Percentiles rank a stretch among this genome's conserved stretches.
Evolutionary conservation across 1,284 basidiomycete species (phyloP).

Genomic region (Bjerkandera adusta): DNA sequence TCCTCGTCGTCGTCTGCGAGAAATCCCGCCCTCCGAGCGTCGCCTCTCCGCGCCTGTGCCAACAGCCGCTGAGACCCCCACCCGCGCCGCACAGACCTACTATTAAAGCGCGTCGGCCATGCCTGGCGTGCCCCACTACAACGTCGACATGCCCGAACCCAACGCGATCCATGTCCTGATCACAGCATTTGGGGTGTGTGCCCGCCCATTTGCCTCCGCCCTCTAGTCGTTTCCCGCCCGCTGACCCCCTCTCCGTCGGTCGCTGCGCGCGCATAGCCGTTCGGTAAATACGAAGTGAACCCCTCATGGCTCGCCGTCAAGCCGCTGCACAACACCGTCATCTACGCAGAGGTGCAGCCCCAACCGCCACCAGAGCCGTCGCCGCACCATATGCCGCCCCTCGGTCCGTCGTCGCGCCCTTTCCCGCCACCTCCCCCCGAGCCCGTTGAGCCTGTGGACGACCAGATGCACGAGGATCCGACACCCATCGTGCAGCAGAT

Average conservation of each 20-base stretch:
- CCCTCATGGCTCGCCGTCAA: constrained; percentile 64
- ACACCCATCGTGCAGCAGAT: constrained; percentile 36
- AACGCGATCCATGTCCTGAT: constrained; percentile 47
- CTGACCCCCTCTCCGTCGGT: constrained; percentile 3
- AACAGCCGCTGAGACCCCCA: not conserved
- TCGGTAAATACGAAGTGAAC: constrained; percentile 50
- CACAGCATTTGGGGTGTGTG: constrained; percentile 60
- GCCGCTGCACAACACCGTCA: constrained; percentile 50
- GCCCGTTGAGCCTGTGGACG: constrained; percentile 16
- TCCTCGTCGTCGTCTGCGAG: too few relatives aligned
- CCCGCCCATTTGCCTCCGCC: not conserved
- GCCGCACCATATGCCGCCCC: constrained; percentile 19
- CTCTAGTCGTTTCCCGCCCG: constrained; percentile 10
- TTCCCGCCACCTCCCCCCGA: constrained; percentile 2
- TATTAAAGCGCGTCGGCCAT: not conserved
- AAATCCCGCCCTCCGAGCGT: too few relatives aligned
- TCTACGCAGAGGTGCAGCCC: constrained; percentile 35
- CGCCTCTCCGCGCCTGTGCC: constrained; percentile 1
- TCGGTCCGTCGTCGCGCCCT: constrained; percentile 6
- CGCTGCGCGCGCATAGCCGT: constrained; percentile 41
- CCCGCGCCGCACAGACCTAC: not conserved
- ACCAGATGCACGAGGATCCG: constrained; percentile 21
- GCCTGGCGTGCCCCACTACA: constrained; percentile 4
- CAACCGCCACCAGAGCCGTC: constrained; percentile 10
- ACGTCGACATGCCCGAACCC: constrained; percentile 19